Conservation (phyloP, 2,329 filamentous ascomycete genomes). For the Fusarium austroafricanum region DNA sequence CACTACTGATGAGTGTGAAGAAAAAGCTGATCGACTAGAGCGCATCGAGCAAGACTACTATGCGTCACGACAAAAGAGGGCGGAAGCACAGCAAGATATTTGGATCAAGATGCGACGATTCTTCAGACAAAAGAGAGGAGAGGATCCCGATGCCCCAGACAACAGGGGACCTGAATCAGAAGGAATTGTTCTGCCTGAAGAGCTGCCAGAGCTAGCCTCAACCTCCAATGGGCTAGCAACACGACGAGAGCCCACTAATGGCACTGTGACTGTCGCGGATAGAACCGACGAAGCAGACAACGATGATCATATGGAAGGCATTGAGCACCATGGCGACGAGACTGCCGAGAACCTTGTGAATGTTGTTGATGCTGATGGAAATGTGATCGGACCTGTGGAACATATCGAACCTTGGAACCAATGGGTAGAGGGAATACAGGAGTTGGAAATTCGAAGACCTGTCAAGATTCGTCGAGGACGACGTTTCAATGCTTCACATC, state of each 20-base stretch:
- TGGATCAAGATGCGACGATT: constrained; percentile 50
- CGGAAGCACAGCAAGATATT: constrained; percentile 47
- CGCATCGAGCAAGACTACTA: constrained; percentile 50
- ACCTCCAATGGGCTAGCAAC: constrained; percentile 24
- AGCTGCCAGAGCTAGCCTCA: constrained; percentile 13
- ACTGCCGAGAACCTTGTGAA: constrained; percentile 46
- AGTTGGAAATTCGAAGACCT: constrained; percentile 53
- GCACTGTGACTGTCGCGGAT: neutral
- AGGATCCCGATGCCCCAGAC: constrained; percentile 31
- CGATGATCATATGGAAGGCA: constrained; percentile 37
- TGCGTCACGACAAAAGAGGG: constrained; percentile 44
- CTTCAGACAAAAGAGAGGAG: constrained; percentile 49
- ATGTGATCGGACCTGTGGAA: constrained; percentile 53
- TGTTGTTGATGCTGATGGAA: constrained; percentile 54
- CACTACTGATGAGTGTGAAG: constrained; percentile 47
- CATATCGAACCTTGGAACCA: constrained; percentile 54
- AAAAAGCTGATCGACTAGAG: constrained; percentile 51
- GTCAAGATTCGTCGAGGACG: constrained; percentile 57
- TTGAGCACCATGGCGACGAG: constrained; percentile 28
- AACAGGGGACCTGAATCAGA: constrained; percentile 31
- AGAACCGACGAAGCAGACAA: neutral
- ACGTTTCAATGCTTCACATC: constrained; percentile 54
- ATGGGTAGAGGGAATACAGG: constrained; percentile 54
- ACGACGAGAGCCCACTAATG: constrained; percentile 6
- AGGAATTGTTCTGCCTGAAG: constrained; percentile 22